These are phyloP conservation scores for Phytophthora idaei DNA, from an alignment of 352 stramenopile genomes.

Conservation along the genomic window DNA sequence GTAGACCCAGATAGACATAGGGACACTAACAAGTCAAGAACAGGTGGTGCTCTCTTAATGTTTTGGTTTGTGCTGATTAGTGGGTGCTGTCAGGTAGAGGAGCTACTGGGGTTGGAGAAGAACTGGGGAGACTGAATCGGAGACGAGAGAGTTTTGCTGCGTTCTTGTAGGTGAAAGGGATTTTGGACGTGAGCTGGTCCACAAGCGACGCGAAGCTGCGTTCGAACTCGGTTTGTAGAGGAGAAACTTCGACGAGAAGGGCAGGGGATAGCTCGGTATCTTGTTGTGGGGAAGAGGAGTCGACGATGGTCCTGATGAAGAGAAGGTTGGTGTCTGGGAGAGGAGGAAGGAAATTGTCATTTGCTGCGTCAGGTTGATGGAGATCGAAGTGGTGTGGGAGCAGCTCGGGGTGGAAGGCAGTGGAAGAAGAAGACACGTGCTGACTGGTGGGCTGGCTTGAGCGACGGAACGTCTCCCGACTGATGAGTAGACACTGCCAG, in stretches of 20 bases:
- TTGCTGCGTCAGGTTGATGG: background rate
- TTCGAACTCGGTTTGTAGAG: conserved; percentile 76
- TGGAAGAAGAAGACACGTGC: conserved; percentile 1
- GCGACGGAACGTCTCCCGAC: conserved; percentile 59
- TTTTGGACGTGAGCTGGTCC: conserved; percentile 42
- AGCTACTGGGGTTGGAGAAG: conserved; percentile 12
- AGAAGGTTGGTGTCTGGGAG: background rate
- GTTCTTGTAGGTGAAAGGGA: conserved; percentile 39
- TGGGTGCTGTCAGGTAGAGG: conserved; percentile 11
- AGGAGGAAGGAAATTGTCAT: conserved; percentile 26
- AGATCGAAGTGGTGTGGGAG: conserved; percentile 14
- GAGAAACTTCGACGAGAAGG: conserved; percentile 35
- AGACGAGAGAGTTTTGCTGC: conserved; percentile 35
- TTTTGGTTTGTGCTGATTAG: conserved; percentile 2
- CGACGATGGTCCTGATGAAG: background rate
- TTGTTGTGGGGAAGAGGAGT: background rate
- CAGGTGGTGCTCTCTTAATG: conserved; percentile 10
- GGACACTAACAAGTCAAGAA: conserved; percentile 12
- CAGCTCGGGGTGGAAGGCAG: conserved; percentile 16
- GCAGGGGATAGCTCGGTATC: conserved; percentile 2
- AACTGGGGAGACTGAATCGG: conserved; percentile 4
- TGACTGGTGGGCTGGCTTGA: conserved; percentile 16
- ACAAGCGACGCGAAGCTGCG: conserved; percentile 64
- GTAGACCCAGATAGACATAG: conserved; percentile 30
- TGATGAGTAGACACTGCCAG: conserved; percentile 64